phyloP scores from a whole-genome alignment of 1,284 basidiomycete genomes.

The Athelia psychrophila region DNA sequence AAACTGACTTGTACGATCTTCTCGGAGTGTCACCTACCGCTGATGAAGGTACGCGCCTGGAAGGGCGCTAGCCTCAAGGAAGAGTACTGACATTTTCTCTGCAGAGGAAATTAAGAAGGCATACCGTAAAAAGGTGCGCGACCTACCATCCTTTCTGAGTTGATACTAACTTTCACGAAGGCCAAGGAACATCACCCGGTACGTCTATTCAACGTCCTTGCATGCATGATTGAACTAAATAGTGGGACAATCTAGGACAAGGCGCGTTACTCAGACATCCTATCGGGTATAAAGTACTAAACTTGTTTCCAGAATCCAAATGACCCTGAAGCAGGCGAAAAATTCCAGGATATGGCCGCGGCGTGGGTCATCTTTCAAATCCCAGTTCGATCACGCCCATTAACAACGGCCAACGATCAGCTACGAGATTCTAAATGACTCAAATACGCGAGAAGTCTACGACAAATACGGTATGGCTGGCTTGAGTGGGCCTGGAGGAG shows the following conservation, averaged over 20 bases:
- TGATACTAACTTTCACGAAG: constrained; percentile 38
- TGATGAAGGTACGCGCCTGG: constrained; percentile 52
- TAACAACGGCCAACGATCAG: constrained; percentile 32
- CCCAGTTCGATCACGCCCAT: constrained; percentile 6
- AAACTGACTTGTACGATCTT: constrained; percentile 79
- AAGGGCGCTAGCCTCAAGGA: constrained; percentile 1
- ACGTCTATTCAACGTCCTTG: constrained; percentile 30
- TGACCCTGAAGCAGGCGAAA: constrained; percentile 72
- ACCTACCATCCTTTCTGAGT: constrained; percentile 7
- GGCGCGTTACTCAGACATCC: constrained; percentile 34
- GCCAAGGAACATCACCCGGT: constrained; percentile 91
- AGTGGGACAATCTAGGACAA: constrained; percentile 50
- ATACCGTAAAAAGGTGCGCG: constrained; percentile 80
- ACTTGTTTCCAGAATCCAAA: constrained; percentile 73
- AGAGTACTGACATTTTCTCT: constrained; percentile 11
- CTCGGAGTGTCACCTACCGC: constrained; percentile 71
- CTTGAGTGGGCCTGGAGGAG: constrained; percentile 41
- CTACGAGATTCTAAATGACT: constrained; percentile 85
- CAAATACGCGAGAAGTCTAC: constrained; percentile 76
- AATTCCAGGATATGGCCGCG: constrained; percentile 86
- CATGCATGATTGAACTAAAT: background rate
- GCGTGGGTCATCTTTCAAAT: constrained; percentile 55
- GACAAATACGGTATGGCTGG: constrained; percentile 80
- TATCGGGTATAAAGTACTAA: constrained; percentile 14
- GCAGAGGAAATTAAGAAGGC: constrained; percentile 89